Conservation (phyloP, 495 filamentous ascomycete genomes). For the Aspergillus olivimuriae region DNA sequence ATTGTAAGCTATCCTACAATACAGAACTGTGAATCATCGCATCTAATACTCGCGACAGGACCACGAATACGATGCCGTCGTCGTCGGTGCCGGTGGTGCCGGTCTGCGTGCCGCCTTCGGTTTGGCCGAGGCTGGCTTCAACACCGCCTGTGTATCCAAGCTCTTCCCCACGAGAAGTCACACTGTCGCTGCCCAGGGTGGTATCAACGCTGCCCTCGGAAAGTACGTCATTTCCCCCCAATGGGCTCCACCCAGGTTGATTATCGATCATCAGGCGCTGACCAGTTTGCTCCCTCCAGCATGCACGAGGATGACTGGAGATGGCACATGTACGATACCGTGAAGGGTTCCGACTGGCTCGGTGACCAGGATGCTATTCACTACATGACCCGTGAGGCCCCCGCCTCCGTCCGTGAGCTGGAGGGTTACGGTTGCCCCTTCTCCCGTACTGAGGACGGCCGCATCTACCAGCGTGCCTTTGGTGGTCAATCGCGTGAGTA, state of each 20-base stretch:
- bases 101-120: constrained; percentile 94
- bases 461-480: constrained; percentile 97
- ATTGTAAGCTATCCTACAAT: constrained; percentile 58
- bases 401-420: constrained; percentile 84
- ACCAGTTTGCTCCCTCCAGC: constrained; percentile 25
- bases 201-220: constrained; percentile 70
- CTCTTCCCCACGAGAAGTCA: constrained; percentile 94
- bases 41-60: constrained; percentile 44
- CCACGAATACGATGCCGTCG: constrained; percentile 81
- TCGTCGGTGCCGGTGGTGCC: constrained; percentile 90
- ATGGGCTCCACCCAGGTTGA: background rate
- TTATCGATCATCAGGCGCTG: too few relatives aligned
- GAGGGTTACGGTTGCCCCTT: constrained; percentile 98
- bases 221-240: constrained; percentile 46
- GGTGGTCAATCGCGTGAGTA: constrained; percentile 93
- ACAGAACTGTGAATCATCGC: background rate
- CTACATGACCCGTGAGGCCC: constrained; percentile 97
- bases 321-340: constrained; percentile 99
- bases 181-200: constrained; percentile 87
- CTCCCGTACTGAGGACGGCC: constrained; percentile 93
- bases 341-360: constrained; percentile 97
- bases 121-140: constrained; percentile 95
- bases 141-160: constrained; percentile 97
- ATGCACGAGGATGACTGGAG: constrained; percentile 94
- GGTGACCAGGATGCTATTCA: constrained; percentile 99